phyloP scores from a whole-genome alignment of 495 filamentous ascomycete species.

The Annulohypoxylon nitens region DNA sequence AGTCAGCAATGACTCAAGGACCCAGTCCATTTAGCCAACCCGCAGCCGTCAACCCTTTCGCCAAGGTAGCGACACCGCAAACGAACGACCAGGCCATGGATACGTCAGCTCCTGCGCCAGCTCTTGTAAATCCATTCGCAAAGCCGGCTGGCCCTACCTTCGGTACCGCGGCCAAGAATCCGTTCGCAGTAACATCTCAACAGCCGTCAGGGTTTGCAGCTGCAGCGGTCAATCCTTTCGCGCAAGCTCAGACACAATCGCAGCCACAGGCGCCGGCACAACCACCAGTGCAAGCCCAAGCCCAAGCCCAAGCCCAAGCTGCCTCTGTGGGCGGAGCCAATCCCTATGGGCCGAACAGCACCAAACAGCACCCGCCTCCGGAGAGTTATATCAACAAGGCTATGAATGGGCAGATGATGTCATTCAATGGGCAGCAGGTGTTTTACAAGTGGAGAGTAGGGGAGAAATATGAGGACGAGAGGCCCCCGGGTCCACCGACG shows the following conservation, averaged over 20 bases:
- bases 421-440: conserved; percentile 60
- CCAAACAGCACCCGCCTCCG: conserved; percentile 59
- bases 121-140: conserved; percentile 38
- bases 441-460: conserved; percentile 52
- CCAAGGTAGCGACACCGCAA: conserved; percentile 23
- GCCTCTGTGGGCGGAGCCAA: conserved; percentile 27
- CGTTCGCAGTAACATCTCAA: conserved; percentile 24
- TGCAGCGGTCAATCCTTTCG: conserved; percentile 44
- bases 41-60: conserved; percentile 47
- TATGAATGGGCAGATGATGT: conserved; percentile 50
- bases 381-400: conserved; percentile 53
- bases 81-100: conserved; percentile 46
- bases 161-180: conserved; percentile 21
- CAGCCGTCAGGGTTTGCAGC: conserved; percentile 21
- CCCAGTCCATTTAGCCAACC: conserved; percentile 57
- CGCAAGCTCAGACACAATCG: conserved; percentile 23
- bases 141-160: conserved; percentile 27
- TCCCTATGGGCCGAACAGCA: conserved; percentile 58
- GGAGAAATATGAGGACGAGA: conserved; percentile 43
- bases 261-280: conserved; percentile 18
- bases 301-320: conserved; percentile 22
- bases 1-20: conserved; percentile 32
- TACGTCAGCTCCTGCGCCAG: conserved; percentile 40
- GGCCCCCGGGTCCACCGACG: conserved; percentile 31
- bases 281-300: conserved; percentile 24